Evolutionary conservation across 2,329 filamentous ascomycete genomes (phyloP).

Genomic region (Sclerotiophoma versabilis): DNA sequence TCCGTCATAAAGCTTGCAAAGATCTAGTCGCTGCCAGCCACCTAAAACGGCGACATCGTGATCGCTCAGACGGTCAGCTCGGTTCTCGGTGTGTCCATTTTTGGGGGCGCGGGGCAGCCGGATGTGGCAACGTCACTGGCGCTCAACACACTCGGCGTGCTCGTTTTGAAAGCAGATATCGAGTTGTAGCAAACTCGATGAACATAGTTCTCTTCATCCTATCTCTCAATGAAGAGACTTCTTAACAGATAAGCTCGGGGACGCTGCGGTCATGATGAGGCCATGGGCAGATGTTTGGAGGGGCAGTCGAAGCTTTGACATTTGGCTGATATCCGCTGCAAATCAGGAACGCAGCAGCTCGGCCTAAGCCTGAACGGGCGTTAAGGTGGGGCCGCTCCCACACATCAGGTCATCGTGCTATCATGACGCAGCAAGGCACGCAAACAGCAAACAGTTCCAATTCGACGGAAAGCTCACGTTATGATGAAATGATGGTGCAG

Average conservation of each 20-base stretch:
- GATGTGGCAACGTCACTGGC: conserved; percentile 8
- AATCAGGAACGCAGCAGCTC: conserved; percentile 4
- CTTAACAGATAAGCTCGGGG: background rate
- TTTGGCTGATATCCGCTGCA: background rate
- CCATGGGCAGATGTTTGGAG: conserved; percentile 10
- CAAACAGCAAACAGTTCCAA: conserved; percentile 19
- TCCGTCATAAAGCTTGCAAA: background rate
- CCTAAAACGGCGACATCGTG: background rate
- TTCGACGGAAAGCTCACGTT: conserved; percentile 24
- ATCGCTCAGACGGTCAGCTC: conserved; percentile 3
- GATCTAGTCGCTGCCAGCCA: background rate
- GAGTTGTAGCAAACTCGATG: background rate
- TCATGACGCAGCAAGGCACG: conserved; percentile 18
- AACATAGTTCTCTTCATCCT: background rate
- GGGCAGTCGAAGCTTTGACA: conserved; percentile 3
- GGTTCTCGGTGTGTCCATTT: conserved; percentile 2
- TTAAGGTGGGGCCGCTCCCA: background rate
- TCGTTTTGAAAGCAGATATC: background rate
- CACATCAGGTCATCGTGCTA: conserved; percentile 19
- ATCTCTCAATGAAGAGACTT: background rate
- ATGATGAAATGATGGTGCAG: conserved; percentile 30
- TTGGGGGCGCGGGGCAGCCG: conserved; percentile 13
- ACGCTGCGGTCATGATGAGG: conserved; percentile 1
- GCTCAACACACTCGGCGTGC: background rate
- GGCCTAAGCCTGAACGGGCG: background rate